Base-by-base conservation (phyloP, 768 basidiomycete species). In the Megacollybia marginata region DNA sequence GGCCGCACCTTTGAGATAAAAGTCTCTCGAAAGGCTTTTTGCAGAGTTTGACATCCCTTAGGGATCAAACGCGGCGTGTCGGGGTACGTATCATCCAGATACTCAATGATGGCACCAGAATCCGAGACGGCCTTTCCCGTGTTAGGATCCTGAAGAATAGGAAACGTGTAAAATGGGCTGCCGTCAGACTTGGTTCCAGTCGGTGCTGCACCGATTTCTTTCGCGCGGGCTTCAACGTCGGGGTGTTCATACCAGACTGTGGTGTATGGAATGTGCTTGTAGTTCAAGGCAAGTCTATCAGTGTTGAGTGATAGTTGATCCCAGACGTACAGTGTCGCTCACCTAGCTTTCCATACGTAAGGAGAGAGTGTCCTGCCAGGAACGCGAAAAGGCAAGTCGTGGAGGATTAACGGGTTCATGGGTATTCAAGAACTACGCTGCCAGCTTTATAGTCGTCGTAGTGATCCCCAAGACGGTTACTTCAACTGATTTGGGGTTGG, bases 171-270 rank as follows among this genome's bases (percentile, higher is more conserved):
- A 32, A 40, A 34, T 8, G 48, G 59, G 18, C 42, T 28, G 9
- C 64, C 64, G 44, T 65, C 61, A 1, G 52, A 47, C n/a, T 56
- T 59, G 19, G 47, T 55, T n/a, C 20, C 32, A 1, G 64, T 66
- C 18, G 68, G 59, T 4, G 46, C 38, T 0, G 60, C 62, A 20
- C 69, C 66, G 40, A 67, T 51, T 49, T 63, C 56, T 40, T 55
- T 54, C 54, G 54, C 48, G 44, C 50, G 49, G 2, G 33, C 28
- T 46, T 51, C 67, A 47, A 78, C 68, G 46, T 74, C 69, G 2
- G 70, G 69, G 47, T 59, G 69, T 47, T 72, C 71, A 36, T 73
- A 57, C 70, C 70, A 71, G 42, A 62, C 59, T 6, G 70, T 71
- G 57, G 58, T 64, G 55, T 65, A 67, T 1, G 65, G 52, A 13